Base-by-base conservation (phyloP, 225 moss, liverwort and hornwort genomes). In the Neckera pumila region DNA sequence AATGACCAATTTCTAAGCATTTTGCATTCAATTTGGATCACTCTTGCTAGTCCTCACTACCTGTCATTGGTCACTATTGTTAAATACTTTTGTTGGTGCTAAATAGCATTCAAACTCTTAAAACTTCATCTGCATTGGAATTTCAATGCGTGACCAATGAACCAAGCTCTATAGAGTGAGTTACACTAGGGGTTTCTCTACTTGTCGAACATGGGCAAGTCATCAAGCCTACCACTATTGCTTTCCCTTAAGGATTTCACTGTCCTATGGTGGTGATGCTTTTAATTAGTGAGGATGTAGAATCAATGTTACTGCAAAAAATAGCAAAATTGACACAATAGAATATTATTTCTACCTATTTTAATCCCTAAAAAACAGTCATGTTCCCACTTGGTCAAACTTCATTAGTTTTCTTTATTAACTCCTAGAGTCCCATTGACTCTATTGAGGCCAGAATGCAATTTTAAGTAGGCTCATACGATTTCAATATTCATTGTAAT, bases 191-290 rank as follows among this genome's bases (percentile, higher is more conserved):
- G 7, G 0, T 7, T 30, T 30, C 1, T 1, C 4, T 30, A 30
- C 2, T 15, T 1, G 4, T 15, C 7, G 1, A 0, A 1, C 7
- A 62, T 0, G 30, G 7, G 15, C 7, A 28, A 1, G 14, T 62
- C 62, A 30, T 14, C 14, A 7, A 61, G 10, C 2, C 7, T 7
- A 2, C 14, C 4, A 62, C 7, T 0, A 4, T 30, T 4, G 1
- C 14, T 62, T 61, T 13, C 4, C 14, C 4, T 2, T 13, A 2
- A 14, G 13, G 61, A 61, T 61, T 61, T 28, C 28, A 28, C 1
- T 0, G 3, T 14, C 2, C 14, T 0, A 28, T 3, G 1, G 1
- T 61, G 1, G 61, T 14, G 1, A 30, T 30, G 2, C 4, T 31
- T 1, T 74, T 4, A 63, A 57, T 11, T 11, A 34, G 16, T 26